Percentiles rank a stretch among this genome's conserved stretches.
Conservation (phyloP, 2,329 filamentous ascomycete species). For the Colletotrichum camelliae region DNA sequence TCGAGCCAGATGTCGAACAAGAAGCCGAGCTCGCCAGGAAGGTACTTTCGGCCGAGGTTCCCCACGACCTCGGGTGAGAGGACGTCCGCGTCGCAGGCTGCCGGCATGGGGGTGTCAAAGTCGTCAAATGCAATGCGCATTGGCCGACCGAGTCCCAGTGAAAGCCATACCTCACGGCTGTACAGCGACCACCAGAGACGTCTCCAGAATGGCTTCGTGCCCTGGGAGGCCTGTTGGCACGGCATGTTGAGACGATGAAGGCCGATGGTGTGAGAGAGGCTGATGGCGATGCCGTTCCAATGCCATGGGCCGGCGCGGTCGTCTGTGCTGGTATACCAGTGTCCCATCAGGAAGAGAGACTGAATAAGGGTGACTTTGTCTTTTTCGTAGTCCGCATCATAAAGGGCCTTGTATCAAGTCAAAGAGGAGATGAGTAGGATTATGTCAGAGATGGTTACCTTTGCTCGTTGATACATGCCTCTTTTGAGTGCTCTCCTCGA, state of each 20-base stretch:
- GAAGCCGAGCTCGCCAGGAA: neutral
- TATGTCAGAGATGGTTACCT: constrained; percentile 22
- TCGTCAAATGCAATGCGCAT: constrained; percentile 15
- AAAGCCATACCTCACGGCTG: constrained; percentile 12
- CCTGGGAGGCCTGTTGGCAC: neutral
- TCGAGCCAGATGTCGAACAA: constrained; percentile 1
- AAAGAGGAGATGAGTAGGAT: neutral
- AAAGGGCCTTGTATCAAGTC: neutral
- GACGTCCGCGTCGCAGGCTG: neutral
- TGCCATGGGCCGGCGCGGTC: constrained; percentile 49
- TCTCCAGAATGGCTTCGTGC: constrained; percentile 8
- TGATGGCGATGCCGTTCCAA: constrained; percentile 50
- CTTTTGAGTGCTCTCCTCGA: constrained; percentile 40
- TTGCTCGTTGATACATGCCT: constrained; percentile 40
- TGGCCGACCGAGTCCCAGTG: constrained; percentile 7
- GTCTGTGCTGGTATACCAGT: constrained; percentile 45
- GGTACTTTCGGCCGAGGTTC: neutral
- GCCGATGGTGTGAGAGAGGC: constrained; percentile 46
- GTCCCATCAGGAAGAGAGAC: constrained; percentile 44
- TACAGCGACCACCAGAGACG: constrained; percentile 15
- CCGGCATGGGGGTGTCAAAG: constrained; percentile 3
- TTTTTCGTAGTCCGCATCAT: constrained; percentile 34
- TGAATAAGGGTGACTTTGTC: constrained; percentile 46
- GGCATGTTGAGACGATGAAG: constrained; percentile 36
- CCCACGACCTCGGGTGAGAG: neutral